Percentiles rank a stretch among this genome's conserved stretches.
phyloP scores from a whole-genome alignment of 441 rosid species.

The Aleurites moluccanus region DNA sequence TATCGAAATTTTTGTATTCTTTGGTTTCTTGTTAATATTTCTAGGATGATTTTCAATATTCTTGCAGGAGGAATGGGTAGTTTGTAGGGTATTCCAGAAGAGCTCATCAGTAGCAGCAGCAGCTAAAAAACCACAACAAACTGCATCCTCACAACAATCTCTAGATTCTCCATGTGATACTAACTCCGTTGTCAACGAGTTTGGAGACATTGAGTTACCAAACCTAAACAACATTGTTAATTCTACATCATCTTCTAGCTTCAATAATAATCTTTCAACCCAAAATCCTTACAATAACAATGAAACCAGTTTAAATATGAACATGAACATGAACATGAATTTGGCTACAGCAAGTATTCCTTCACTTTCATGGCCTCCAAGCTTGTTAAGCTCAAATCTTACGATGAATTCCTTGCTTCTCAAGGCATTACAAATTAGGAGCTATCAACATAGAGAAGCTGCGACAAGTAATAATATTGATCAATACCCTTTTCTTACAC shows the following conservation, averaged over 20 bases:
- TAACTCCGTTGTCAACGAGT: constrained; percentile 62
- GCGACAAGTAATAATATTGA: constrained; percentile 18
- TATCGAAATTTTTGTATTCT: not conserved
- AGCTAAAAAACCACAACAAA: constrained; percentile 56
- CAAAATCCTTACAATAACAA: not conserved
- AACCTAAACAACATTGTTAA: constrained; percentile 43
- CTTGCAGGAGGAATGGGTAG: constrained; percentile 95
- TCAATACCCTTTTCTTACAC: constrained; percentile 34
- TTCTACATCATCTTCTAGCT: constrained; percentile 31
- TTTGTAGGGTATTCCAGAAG: constrained; percentile 88
- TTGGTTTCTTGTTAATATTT: not conserved
- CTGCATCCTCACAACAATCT: constrained; percentile 58
- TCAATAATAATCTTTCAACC: not conserved
- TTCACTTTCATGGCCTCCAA: constrained; percentile 59
- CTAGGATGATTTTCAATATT: not conserved
- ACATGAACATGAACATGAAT: constrained; percentile 40
- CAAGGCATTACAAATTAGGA: constrained; percentile 77
- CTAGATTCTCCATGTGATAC: constrained; percentile 69
- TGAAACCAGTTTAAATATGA: no score
- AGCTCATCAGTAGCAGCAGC: constrained; percentile 32
- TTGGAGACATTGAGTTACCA: constrained; percentile 63
- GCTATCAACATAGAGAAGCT: constrained; percentile 50
- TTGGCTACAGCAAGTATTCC: constrained; percentile 37
- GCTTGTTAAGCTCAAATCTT: constrained; percentile 50
- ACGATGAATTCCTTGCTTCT: constrained; percentile 76